These are phyloP conservation scores for Thecamonas trahens DNA, from an alignment of 78 protist species.

Conservation along the genomic window DNA sequence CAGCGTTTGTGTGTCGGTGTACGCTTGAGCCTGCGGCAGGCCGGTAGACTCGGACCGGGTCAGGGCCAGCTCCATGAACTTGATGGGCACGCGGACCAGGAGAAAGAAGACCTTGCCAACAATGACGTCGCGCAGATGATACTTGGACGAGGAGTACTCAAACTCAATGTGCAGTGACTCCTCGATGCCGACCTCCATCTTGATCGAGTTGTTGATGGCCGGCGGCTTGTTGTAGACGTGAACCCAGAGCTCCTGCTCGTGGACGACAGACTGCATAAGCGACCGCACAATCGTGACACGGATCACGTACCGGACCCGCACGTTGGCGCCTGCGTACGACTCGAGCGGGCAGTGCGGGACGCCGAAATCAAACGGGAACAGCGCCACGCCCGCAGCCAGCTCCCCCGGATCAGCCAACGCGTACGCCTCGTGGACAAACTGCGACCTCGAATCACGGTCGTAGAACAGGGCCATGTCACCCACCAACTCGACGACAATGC, in stretches of 20 bases:
- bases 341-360: conserved; percentile 75
- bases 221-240: conserved; percentile 39
- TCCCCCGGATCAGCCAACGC: no score
- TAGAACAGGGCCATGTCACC: no score
- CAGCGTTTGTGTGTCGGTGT: conserved; percentile 75
- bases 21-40: conserved; percentile 25
- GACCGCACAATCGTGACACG: conserved; percentile 59
- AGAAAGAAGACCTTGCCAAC: conserved; percentile 86
- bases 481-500: conserved; percentile 41
- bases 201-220: conserved; percentile 69
- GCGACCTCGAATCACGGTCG: no score
- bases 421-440: conserved; percentile 73
- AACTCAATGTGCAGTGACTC: conserved; percentile 97
- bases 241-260: conserved; percentile 86
- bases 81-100: conserved; percentile 70
- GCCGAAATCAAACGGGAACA: no score
- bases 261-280: conserved; percentile 36
- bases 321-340: conserved; percentile 90
- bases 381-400: no score
- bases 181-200: conserved; percentile 92
- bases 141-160: conserved; percentile 88
- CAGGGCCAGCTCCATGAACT: conserved; percentile 88
- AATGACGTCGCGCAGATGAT: conserved; percentile 74
- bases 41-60: conserved; percentile 67
- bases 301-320: conserved; percentile 75